These are phyloP conservation scores for Trichosporon coremiiforme DNA, from an alignment of 1,284 basidiomycete species.

Conservation along the genomic window DNA sequence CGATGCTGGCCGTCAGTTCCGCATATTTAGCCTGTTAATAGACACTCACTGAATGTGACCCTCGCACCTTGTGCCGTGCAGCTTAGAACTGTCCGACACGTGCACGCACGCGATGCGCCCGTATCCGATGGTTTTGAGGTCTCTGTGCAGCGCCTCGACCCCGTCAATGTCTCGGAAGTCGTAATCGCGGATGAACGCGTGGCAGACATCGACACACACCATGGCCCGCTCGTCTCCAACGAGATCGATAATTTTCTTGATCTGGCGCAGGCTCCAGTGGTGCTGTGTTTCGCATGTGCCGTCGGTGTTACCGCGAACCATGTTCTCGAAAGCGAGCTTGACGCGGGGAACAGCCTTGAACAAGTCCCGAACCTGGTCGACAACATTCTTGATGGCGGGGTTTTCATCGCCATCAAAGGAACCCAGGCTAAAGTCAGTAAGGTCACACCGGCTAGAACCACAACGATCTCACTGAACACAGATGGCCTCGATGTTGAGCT, in stretches of 20 bases:
- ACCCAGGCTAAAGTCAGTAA: conserved; percentile 13
- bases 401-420: too few species aligned
- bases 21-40: too few species aligned
- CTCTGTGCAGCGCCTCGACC: neutral
- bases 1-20: conserved; percentile 24
- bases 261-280: conserved; percentile 21
- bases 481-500: conserved; percentile 18
- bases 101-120: conserved; percentile 25
- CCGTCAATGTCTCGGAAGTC: neutral
- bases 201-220: conserved; percentile 29
- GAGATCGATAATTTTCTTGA: conserved; percentile 18
- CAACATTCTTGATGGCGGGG: too few species aligned
- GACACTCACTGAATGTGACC: conserved; percentile 25
- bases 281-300: neutral
- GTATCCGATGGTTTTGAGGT: neutral
- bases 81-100: conserved; percentile 23
- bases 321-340: conserved; percentile 29
- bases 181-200: conserved; percentile 30
- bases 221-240: conserved; percentile 21
- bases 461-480: conserved; percentile 33
- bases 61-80: conserved; percentile 23
- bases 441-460: too few species aligned
- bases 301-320: conserved; percentile 10
- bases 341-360: conserved; percentile 18
- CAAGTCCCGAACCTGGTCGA: too few species aligned